phyloP scores from a whole-genome alignment of 305 asterid species.

The Fraxinus velutina region DNA sequence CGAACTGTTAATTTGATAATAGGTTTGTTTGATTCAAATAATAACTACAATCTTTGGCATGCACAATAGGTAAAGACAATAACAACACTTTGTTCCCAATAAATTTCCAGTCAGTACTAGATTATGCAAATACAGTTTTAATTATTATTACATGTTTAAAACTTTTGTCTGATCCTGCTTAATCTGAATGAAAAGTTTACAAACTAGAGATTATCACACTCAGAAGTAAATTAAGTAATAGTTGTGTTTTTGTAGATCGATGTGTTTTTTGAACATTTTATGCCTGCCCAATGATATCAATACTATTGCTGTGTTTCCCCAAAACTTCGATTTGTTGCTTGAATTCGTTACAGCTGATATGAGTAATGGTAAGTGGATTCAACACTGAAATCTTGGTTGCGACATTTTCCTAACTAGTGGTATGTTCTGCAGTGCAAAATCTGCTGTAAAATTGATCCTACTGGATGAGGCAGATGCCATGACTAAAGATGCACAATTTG shows the following conservation, averaged over 20 bases:
- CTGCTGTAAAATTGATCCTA: conserved; percentile 74
- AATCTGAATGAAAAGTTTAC: conserved; percentile 12
- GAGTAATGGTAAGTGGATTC: neutral
- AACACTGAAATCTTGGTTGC: conserved; percentile 1
- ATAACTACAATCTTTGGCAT: neutral
- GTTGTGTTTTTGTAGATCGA: neutral
- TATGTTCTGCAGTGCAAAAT: conserved; percentile 56
- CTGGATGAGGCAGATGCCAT: conserved; percentile 99
- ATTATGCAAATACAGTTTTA: neutral
- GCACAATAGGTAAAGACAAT: conserved; percentile 5
- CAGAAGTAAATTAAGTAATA: neutral
- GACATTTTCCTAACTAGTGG: conserved; percentile 22
- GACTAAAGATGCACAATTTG: conserved; percentile 99
- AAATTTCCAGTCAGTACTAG: neutral
- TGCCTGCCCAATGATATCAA: neutral
- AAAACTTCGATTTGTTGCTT: neutral
- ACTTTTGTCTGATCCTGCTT: neutral
- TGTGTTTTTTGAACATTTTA: neutral
- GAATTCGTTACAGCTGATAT: neutral
- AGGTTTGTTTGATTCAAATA: neutral
- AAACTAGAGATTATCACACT: neutral
- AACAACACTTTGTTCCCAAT: neutral
- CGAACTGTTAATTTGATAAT: neutral
- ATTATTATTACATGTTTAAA: neutral
- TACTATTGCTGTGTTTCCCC: conserved; percentile 5